These are phyloP conservation scores for Coniochaeta sp. DNA, from an alignment of 2,329 filamentous ascomycete genomes.

Conservation along the genomic window DNA sequence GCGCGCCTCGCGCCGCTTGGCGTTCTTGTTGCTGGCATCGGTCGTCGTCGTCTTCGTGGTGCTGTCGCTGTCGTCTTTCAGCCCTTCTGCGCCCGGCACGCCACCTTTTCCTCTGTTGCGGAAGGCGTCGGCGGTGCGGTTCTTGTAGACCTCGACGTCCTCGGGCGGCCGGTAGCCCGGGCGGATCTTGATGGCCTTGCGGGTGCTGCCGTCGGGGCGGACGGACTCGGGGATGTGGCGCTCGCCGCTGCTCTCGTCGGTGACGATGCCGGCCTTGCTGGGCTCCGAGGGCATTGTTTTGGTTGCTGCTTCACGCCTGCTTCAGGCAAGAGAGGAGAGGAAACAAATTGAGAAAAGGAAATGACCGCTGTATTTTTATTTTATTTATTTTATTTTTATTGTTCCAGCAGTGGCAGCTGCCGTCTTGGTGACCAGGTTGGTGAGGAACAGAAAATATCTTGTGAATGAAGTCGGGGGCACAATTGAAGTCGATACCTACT, in stretches of 20 bases:
- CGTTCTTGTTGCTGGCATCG: constrained; percentile 70
- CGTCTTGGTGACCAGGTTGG: no score
- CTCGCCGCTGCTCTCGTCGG: constrained; percentile 67
- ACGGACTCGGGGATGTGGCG: constrained; percentile 84
- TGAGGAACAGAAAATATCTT: no score
- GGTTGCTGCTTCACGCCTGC: background rate
- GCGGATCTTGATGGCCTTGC: constrained; percentile 88
- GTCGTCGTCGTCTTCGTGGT: constrained; percentile 27
- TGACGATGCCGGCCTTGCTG: constrained; percentile 67
- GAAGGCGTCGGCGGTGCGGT: constrained; percentile 78
- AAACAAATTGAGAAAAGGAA: background rate
- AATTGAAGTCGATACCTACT: no score
- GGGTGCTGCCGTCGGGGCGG: constrained; percentile 81
- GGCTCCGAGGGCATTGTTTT: constrained; percentile 38
- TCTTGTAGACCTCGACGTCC: constrained; percentile 94
- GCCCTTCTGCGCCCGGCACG: constrained; percentile 66
- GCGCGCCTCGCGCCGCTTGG: constrained; percentile 58
- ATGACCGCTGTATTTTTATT: no score
- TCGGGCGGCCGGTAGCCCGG: constrained; percentile 92
- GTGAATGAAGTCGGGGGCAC: no score
- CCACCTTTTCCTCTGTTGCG: constrained; percentile 58
- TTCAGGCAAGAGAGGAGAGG: background rate
- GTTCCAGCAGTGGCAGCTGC: no score
- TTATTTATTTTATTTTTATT: no score
- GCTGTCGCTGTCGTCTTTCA: constrained; percentile 37